A percentile compares a stretch with the other conserved stretches of the same genome.
phyloP scores from a whole-genome alignment of 352 stramenopile species.

The Pythium utonaiense region DNA sequence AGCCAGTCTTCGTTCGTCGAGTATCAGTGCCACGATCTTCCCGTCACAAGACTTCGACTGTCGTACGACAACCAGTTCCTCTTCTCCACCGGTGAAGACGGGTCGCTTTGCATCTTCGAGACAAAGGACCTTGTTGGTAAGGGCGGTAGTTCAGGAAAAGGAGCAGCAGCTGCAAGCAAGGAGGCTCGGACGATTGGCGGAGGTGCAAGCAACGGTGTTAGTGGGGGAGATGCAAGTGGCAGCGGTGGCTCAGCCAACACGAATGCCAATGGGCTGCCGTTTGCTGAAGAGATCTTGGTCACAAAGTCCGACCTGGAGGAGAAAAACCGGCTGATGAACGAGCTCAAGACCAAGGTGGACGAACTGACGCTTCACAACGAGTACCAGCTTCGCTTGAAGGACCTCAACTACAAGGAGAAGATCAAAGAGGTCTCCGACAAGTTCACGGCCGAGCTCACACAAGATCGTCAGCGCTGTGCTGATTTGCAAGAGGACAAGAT shows the following conservation, averaged over 20 bases:
- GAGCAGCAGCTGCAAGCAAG: constrained; percentile 18
- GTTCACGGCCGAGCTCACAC: constrained; percentile 91
- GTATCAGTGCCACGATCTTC: constrained; percentile 79
- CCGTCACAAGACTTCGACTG: constrained; percentile 64
- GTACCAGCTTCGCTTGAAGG: constrained; percentile 93
- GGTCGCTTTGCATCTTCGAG: constrained; percentile 90
- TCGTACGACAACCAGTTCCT: constrained; percentile 90
- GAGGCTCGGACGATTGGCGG: constrained; percentile 22
- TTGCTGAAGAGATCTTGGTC: constrained; percentile 91
- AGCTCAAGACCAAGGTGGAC: constrained; percentile 94
- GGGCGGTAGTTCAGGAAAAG: constrained; percentile 26
- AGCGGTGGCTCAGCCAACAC: constrained; percentile 29
- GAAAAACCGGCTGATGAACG: constrained; percentile 88
- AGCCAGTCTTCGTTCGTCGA: constrained; percentile 39
- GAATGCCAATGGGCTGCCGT: constrained; percentile 68
- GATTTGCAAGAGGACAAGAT: constrained; percentile 89
- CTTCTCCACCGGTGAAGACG: constrained; percentile 92
- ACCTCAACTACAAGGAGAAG: constrained; percentile 96
- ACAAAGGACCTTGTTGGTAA: constrained; percentile 59
- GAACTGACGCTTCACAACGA: constrained; percentile 94
- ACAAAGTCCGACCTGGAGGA: constrained; percentile 93
- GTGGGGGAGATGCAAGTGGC: constrained; percentile 23
- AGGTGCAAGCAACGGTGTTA: constrained; percentile 27
- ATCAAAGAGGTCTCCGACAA: constrained; percentile 95
- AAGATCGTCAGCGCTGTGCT: constrained; percentile 89